A percentile compares a stretch with the other conserved stretches of the same genome.
Evolutionary conservation across 345 rosid species (phyloP).

Genomic region (Gossypium stocksii): DNA sequence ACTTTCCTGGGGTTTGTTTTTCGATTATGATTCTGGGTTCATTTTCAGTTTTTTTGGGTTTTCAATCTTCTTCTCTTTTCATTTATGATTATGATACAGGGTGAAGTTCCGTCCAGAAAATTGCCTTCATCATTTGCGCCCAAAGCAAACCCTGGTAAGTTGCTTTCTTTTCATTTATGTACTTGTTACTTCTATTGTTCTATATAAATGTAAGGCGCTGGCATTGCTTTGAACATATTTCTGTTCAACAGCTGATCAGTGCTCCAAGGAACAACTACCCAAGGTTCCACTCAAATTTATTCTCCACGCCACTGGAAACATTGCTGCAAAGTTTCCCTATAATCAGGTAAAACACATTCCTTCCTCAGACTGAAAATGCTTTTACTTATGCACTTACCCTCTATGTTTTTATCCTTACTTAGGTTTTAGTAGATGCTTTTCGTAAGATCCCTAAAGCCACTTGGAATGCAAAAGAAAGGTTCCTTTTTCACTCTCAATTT

Average conservation of each 20-base stretch:
- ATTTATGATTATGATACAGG: constrained; percentile 28
- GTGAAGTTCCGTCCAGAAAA: constrained; percentile 25
- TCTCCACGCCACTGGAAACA: constrained; percentile 62
- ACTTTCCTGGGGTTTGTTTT: constrained; percentile 11
- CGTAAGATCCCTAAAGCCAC: constrained; percentile 75
- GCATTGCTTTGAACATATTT: neutral
- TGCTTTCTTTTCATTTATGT: constrained; percentile 5
- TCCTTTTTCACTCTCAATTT: constrained; percentile 8
- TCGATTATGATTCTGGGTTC: constrained; percentile 6
- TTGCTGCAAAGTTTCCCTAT: constrained; percentile 74
- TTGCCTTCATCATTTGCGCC: constrained; percentile 30
- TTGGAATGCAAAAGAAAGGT: constrained; percentile 97
- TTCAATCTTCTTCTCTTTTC: neutral
- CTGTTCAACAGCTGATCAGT: constrained; percentile 28
- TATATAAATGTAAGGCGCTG: neutral
- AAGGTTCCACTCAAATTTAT: constrained; percentile 58
- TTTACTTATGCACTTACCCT: neutral
- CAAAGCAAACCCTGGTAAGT: constrained; percentile 43
- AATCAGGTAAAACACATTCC: constrained; percentile 40
- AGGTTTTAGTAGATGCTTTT: constrained; percentile 66
- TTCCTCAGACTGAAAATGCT: constrained; percentile 4
- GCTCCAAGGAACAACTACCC: constrained; percentile 31
- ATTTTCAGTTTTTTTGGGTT: constrained; percentile 8
- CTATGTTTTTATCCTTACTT: constrained; percentile 10
- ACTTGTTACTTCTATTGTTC: neutral